Percentiles rank a stretch among this genome's conserved stretches.
Conservation (phyloP, 2,329 filamentous ascomycete genomes). For the Epichloe elymi region DNA sequence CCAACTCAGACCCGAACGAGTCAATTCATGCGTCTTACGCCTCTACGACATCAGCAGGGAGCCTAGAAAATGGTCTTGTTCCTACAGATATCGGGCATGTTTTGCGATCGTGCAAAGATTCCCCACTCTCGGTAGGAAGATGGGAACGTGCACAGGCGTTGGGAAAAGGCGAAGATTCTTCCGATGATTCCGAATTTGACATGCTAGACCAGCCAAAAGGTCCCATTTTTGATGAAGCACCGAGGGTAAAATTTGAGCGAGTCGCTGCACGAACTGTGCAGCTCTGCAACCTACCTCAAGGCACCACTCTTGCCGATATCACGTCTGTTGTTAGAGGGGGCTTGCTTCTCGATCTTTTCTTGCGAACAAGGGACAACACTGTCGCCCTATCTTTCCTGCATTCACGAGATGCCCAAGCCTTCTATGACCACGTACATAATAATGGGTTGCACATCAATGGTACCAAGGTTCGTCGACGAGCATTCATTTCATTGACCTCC, state of each 20-base stretch:
- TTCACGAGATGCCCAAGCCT: slow-evolving; percentile 47
- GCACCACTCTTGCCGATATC: slow-evolving; percentile 52
- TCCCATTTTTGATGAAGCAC: background rate
- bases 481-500: background rate
- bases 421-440: slow-evolving; percentile 49
- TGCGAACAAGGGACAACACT: slow-evolving; percentile 44
- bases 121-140: background rate
- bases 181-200: background rate
- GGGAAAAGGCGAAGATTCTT: background rate
- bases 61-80: background rate
- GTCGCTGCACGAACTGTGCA: slow-evolving; percentile 43
- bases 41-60: background rate
- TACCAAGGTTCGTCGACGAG: slow-evolving; percentile 34
- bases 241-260: slow-evolving; percentile 14
- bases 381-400: slow-evolving; percentile 60
- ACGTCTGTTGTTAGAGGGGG: slow-evolving; percentile 58
- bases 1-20: background rate
- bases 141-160: background rate
- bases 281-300: slow-evolving; percentile 47
- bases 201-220: too few species aligned
- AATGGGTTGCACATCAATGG: slow-evolving; percentile 56
- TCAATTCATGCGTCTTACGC: background rate
- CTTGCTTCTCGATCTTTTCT: slow-evolving; percentile 52
- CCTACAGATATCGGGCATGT: background rate
- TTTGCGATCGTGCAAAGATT: background rate